Percentiles rank a stretch among this genome's conserved stretches.
phyloP scores from a whole-genome alignment of 129 eudicot genomes.

The Cynara cardunculus region DNA sequence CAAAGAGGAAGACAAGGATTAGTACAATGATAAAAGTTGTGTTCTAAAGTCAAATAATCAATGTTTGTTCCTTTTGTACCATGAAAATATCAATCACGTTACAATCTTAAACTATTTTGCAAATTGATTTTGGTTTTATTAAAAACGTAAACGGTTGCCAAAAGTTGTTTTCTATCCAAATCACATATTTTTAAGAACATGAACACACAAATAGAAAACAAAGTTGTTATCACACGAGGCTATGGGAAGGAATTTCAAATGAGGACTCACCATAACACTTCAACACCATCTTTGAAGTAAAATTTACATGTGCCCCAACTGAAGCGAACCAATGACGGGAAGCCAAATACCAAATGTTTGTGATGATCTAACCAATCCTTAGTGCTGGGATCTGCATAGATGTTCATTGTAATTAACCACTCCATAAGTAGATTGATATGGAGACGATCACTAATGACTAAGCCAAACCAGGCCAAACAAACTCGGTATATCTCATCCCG shows the following conservation, averaged over 20 bases:
- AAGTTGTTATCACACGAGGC: neutral
- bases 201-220: neutral
- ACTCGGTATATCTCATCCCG: no score
- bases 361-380: constrained; percentile 91
- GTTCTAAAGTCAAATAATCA: neutral
- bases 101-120: neutral
- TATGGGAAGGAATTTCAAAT: neutral
- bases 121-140: neutral
- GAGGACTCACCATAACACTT: constrained; percentile 72
- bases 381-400: constrained; percentile 71
- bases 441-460: neutral
- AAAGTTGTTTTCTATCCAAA: neutral
- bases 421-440: neutral
- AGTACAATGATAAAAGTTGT: neutral
- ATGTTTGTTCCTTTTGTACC: neutral
- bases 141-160: neutral
- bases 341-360: constrained; percentile 81
- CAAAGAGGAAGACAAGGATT: neutral
- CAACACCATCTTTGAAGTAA: constrained; percentile 64
- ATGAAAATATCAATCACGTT: neutral
- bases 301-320: constrained; percentile 96
- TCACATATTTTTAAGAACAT: neutral
- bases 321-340: constrained; percentile 92
- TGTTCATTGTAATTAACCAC: neutral
- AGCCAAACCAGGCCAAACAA: neutral